These are phyloP conservation scores for Fraxinus sp. DNA, from an alignment of 305 asterid genomes.

Conservation along the genomic window DNA sequence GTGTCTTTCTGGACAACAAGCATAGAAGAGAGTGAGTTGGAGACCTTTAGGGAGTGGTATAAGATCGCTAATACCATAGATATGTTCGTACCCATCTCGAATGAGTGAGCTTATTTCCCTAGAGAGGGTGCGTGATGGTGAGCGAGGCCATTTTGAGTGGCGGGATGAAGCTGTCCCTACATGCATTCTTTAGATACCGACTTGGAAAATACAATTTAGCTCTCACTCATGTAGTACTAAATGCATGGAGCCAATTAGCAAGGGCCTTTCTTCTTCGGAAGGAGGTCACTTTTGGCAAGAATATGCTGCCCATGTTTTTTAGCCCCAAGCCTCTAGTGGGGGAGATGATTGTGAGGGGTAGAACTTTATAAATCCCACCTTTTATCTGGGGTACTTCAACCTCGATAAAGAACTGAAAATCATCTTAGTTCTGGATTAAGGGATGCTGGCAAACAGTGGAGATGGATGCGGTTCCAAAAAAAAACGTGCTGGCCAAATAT, in stretches of 20 bases:
- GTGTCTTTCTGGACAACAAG: background rate
- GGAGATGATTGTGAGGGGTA: background rate
- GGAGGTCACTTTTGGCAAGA: background rate
- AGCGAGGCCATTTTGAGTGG: background rate
- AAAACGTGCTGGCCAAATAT: too few relatives aligned
- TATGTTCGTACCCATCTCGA: background rate
- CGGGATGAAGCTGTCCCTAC: background rate
- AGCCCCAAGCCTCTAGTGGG: background rate
- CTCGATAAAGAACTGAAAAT: too few relatives aligned
- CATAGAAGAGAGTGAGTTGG: background rate
- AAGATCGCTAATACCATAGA: background rate
- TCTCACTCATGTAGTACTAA: background rate
- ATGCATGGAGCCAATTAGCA: background rate
- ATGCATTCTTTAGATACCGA: background rate
- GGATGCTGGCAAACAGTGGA: too few relatives aligned
- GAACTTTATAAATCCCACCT: too few relatives aligned
- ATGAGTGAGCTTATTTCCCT: background rate
- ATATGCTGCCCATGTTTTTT: background rate
- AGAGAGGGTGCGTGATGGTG: background rate
- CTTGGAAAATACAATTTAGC: background rate
- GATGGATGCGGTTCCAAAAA: too few relatives aligned
- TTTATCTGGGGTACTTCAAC: too few relatives aligned
- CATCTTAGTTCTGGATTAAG: too few relatives aligned
- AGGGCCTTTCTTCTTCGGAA: background rate
- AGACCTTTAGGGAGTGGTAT: background rate